Evolutionary conservation across 73 alveolate species (phyloP), one percentile per base, ranked within the genome.

Genomic region (Paramecium caudatum): DNA sequence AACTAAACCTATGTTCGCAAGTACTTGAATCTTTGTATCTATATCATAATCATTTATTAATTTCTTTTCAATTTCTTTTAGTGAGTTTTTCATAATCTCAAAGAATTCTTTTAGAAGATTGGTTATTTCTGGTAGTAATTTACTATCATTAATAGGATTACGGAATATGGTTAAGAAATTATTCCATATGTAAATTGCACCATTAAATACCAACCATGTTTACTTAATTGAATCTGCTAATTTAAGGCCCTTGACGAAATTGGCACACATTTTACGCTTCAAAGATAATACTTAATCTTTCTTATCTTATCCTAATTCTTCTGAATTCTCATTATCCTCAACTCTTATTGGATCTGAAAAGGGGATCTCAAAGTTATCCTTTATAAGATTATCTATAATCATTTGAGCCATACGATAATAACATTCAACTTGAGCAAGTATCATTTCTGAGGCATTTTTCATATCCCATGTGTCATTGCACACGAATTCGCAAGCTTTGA

Each of bases 181-280:
- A 86, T 98, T 96, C 99, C 99, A 98, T 70, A 96, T 94, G 63
- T 93, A 91, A 63, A 98, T 97, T 7, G 98, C 98, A 4, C 98
- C 99, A 83, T 97, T 98, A 90, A 98, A 98, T 27, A 98, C 95
- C 61, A 98, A 69, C 98, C 99, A 98, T 49, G 98, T 93, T 88
- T 98, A 97, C 55, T 97, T 93, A n/a, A 97, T 95, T 10, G 96
- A 63, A 90, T 92, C 91, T 15, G 99, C 99, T 36, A 95, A 91
- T 61, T 96, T 94, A 25, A 95, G 96, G 41, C 99, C 99, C 49
- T 94, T 94, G 46, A 94, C 95, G 63, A 97, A 92, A 82, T 95
- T 96, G 47, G 93, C 95, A 45, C 95, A 93, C 90, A 98, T 92
- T 46, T 95, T 91, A 19, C 43, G 91, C 86, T 97, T 97, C 98